Percentiles rank a stretch among this genome's conserved stretches.
These are phyloP conservation scores for Blastocystis sp. DNA, from an alignment of 352 stramenopile species.

Conservation along the genomic window DNA sequence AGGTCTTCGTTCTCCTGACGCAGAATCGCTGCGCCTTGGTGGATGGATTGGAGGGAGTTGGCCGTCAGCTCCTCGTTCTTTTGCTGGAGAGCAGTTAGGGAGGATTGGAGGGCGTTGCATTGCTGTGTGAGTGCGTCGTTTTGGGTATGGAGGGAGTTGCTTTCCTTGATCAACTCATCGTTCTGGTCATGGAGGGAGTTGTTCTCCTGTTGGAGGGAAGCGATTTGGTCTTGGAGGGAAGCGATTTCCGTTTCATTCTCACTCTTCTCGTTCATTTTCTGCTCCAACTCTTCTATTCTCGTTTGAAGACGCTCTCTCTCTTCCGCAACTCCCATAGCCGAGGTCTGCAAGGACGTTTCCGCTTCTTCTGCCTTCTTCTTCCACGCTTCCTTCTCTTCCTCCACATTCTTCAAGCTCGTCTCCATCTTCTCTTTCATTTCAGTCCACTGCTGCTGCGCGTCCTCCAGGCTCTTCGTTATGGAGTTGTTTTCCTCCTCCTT, in stretches of 20 bases:
- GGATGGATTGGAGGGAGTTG: background rate
- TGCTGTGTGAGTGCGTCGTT: background rate
- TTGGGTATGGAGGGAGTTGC: background rate
- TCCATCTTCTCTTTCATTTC: background rate
- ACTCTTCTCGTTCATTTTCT: background rate
- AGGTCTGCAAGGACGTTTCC: background rate
- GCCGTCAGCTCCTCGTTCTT: background rate
- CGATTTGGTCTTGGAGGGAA: no score
- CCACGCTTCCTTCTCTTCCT: background rate
- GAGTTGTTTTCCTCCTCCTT: no score
- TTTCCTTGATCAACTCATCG: background rate
- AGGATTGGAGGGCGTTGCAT: background rate
- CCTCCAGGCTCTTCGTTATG: background rate
- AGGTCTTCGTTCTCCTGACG: conserved; percentile 28
- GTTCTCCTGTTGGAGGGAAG: background rate
- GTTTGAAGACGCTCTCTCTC: no score
- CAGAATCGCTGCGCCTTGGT: background rate
- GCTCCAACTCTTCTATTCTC: conserved; percentile 1
- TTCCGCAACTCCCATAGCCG: background rate
- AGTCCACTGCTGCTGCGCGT: background rate
- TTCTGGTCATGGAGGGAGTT: background rate
- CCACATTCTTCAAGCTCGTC: background rate
- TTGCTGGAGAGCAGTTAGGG: background rate
- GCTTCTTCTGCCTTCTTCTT: background rate
- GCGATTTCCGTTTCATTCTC: background rate